phyloP scores from a whole-genome alignment of 2,329 filamentous ascomycete genomes.

The Fusarium paranaense region DNA sequence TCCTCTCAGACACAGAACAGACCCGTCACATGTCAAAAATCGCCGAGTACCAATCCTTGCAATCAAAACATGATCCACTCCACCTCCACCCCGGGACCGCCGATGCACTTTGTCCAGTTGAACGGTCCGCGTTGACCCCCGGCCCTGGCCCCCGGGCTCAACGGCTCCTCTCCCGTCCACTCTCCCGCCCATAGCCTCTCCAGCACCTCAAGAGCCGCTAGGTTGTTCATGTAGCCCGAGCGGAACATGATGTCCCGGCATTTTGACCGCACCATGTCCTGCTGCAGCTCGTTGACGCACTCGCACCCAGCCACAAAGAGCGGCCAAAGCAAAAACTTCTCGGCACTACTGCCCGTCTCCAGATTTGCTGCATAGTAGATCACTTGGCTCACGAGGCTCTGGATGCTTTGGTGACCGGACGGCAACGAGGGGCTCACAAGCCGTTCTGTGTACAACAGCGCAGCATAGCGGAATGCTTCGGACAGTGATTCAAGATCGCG shows the following conservation, averaged over 20 bases:
- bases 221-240: constrained; percentile 93
- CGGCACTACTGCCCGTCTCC: constrained; percentile 75
- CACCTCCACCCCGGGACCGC: constrained; percentile 66
- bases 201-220: constrained; percentile 85
- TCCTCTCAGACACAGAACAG: constrained; percentile 10
- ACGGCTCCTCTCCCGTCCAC: constrained; percentile 52
- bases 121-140: constrained; percentile 62
- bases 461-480: constrained; percentile 90
- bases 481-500: constrained; percentile 85
- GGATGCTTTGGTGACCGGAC: constrained; percentile 81
- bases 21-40: constrained; percentile 31
- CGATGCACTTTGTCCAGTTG: constrained; percentile 69
- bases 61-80: constrained; percentile 75
- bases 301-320: constrained; percentile 92
- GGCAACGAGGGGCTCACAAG: constrained; percentile 81
- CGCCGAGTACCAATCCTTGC: constrained; percentile 18
- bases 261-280: constrained; percentile 80
- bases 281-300: constrained; percentile 84
- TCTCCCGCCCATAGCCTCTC: constrained; percentile 84
- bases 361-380: constrained; percentile 86
- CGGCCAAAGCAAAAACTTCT: constrained; percentile 95
- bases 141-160: constrained; percentile 48
- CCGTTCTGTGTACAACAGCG: constrained; percentile 89
- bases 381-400: constrained; percentile 83
- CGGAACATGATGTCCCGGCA: constrained; percentile 89